Percentiles rank a stretch among this genome's conserved stretches.
Evolutionary conservation across 441 rosid species (phyloP).

Genomic region (Pelargonium cotyledonis): DNA sequence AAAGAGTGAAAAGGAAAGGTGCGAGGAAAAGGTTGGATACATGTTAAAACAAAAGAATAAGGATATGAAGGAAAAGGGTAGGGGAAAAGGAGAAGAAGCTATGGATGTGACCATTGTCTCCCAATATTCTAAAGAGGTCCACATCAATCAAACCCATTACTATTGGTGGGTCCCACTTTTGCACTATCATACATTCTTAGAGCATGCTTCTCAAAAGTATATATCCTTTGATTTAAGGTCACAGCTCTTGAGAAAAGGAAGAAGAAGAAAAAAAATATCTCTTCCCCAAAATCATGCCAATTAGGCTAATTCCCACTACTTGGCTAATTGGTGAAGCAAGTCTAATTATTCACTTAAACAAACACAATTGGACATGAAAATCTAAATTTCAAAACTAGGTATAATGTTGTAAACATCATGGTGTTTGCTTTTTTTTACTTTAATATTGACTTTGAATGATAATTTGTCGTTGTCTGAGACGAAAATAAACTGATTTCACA

Average conservation of each 20-base stretch:
- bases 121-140: constrained; percentile 43
- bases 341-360: background rate
- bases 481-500: too few species aligned
- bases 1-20: constrained; percentile 30
- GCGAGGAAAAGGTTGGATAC: constrained; percentile 22
- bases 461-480: too few species aligned
- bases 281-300: background rate
- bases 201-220: constrained; percentile 3
- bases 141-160: constrained; percentile 23
- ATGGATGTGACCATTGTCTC: constrained; percentile 45
- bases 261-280: background rate
- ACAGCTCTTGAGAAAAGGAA: background rate
- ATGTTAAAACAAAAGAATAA: constrained; percentile 24
- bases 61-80: constrained; percentile 4
- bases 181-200: constrained; percentile 21
- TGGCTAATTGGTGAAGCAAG: too few species aligned
- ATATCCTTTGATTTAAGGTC: constrained; percentile 5
- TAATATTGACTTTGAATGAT: too few species aligned
- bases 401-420: too few species aligned
- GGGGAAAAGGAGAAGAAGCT: constrained; percentile 23
- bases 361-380: background rate
- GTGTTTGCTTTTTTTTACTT: too few species aligned
- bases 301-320: background rate
- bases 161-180: constrained; percentile 33
- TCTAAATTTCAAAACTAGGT: background rate